Evolutionary conservation across 768 basidiomycete species (phyloP).

Genomic region (Trametes cingulata): DNA sequence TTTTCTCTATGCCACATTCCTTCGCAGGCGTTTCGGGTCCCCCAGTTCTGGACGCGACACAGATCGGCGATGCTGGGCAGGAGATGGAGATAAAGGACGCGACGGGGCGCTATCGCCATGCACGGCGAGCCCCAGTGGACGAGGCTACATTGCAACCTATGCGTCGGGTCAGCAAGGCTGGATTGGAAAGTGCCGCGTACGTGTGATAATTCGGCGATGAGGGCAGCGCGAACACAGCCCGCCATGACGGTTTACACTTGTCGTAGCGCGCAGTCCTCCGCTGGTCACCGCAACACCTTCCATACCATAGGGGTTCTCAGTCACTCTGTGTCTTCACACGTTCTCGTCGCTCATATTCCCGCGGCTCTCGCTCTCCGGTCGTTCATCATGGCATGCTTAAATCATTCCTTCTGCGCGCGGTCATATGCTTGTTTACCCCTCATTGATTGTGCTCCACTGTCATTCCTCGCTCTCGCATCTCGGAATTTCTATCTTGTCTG

Average conservation of each 20-base stretch:
- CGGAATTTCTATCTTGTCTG: not conserved
- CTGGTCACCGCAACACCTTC: not conserved
- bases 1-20: constrained; percentile 38
- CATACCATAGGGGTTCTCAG: too few relatives aligned
- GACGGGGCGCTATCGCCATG: constrained; percentile 84
- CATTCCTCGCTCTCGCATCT: not conserved
- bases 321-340: too few relatives aligned
- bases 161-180: constrained; percentile 90
- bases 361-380: too few relatives aligned
- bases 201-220: constrained; percentile 13
- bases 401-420: too few relatives aligned
- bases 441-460: too few relatives aligned
- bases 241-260: not conserved
- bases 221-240: not conserved
- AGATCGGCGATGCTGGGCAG: constrained; percentile 70
- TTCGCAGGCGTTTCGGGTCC: constrained; percentile 22
- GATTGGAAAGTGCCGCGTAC: constrained; percentile 64
- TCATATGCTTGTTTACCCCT: too few relatives aligned
- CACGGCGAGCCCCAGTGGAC: constrained; percentile 83
- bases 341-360: too few relatives aligned
- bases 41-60: constrained; percentile 33
- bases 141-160: constrained; percentile 87
- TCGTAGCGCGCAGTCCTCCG: not conserved
- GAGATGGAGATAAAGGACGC: constrained; percentile 90
- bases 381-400: too few relatives aligned